Evolutionary conservation across 2,329 filamentous ascomycete genomes (phyloP).

Genomic region (Zopfia rhizophila): DNA sequence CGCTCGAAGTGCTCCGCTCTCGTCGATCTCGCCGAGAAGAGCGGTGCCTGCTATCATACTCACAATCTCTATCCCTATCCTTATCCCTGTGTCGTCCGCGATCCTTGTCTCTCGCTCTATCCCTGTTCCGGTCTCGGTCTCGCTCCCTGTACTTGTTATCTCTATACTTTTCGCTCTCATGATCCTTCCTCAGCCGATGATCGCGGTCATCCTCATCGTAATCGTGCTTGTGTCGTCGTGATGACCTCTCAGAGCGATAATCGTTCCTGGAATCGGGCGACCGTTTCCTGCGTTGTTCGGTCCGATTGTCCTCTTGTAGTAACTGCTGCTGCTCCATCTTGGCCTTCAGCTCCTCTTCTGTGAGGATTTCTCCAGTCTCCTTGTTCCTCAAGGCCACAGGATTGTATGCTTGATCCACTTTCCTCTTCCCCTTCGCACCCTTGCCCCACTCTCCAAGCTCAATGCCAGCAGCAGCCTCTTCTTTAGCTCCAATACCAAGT

Average conservation of each 20-base stretch:
- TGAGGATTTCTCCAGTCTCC: conserved; percentile 69
- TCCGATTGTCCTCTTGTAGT: conserved; percentile 50
- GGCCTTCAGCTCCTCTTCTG: conserved; percentile 69
- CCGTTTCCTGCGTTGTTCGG: conserved; percentile 22
- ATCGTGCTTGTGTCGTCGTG: conserved; percentile 40
- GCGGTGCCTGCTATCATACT: conserved; percentile 21
- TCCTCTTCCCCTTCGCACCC: conserved; percentile 59
- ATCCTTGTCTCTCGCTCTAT: conserved; percentile 30
- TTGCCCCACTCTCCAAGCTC: conserved; percentile 80
- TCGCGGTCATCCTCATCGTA: conserved; percentile 35
- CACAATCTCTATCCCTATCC: conserved; percentile 14
- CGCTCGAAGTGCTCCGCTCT: conserved; percentile 28
- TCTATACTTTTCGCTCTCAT: background rate
- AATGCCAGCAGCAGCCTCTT: conserved; percentile 70
- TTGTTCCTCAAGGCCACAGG: conserved; percentile 71
- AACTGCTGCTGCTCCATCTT: conserved; percentile 61
- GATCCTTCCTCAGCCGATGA: conserved; percentile 32
- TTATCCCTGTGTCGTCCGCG: conserved; percentile 10
- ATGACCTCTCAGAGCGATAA: conserved; percentile 18
- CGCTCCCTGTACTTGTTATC: conserved; percentile 2
- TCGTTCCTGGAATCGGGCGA: conserved; percentile 32
- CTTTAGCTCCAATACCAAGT: conserved; percentile 88
- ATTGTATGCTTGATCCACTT: conserved; percentile 64
- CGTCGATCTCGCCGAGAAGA: conserved; percentile 24
- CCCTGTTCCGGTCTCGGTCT: conserved; percentile 29